Evolutionary conservation across 1,284 basidiomycete species (phyloP), one percentile per base, ranked within the genome.

Genomic region (Cutaneotrichosporon arboriforme): DNA sequence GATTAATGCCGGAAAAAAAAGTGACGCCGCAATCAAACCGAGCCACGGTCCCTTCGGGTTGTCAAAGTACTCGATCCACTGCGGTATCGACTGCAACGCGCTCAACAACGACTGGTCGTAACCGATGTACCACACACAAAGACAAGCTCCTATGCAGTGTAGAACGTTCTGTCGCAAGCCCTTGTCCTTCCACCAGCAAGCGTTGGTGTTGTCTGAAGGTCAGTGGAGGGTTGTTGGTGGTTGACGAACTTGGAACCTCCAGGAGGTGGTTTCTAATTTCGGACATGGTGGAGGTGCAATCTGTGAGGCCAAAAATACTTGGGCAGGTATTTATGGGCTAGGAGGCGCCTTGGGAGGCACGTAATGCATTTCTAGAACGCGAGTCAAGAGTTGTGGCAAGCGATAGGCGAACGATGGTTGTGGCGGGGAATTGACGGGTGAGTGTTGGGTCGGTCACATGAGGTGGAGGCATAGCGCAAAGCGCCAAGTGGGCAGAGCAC

Each of bases 21-120:
- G 46, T 2, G 53, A 53, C 12, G 66, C 64, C 13, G 64, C 51
- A 38, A 52, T 51, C 21, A 68, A 48, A 18, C 66, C 66, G 36
- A 68, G 64, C 20, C 51, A 49, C 36, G 50, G 51, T 10, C 61
- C 57, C n/a, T 48, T 54, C 7, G 66, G 66, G 12, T 50, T 43
- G 37, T 55, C 43, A 37, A 67, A 67, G 62, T 61, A 67, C 20
- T 46, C 57, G 21, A 61, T 52, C 65, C 65, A 66, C 40, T 49
- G 40, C 2, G 61, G 63, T 15, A 65, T 36, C 2, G 59, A 52
- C 35, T 62, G 60, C 26, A 64, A 43, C 47, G 60, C 62, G 13
- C 49, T 58, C n/a, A 67, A 50, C 1, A 67, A 55, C 12, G 47
- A 49, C 34, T 59, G 58, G 49, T 65, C 62, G 49, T 67, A 55